Conservation (phyloP, 371 early-diverging fungal genomes). For the Nematocida sp. region DNA sequence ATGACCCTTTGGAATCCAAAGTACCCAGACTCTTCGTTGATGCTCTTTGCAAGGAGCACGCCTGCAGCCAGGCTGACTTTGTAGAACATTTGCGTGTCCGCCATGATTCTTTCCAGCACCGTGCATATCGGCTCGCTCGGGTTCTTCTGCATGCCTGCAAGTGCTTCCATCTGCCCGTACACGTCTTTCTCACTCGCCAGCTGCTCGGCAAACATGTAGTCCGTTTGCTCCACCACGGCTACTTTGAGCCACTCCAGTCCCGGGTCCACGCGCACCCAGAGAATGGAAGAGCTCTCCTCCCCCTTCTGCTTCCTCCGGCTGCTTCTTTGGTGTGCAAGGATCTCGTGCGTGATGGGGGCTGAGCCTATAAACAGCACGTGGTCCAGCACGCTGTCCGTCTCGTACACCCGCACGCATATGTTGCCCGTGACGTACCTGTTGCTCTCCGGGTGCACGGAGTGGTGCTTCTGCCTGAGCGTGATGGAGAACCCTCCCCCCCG, state of each 20-base stretch:
- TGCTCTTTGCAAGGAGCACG: slow-evolving; percentile 70
- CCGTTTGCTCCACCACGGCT: slow-evolving; percentile 78
- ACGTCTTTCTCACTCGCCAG: slow-evolving; percentile 83
- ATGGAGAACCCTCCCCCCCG: slow-evolving; percentile 59
- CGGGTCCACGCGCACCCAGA: slow-evolving; percentile 90
- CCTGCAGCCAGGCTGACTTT: slow-evolving; percentile 82
- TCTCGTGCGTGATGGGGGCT: slow-evolving; percentile 58
- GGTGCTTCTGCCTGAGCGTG: slow-evolving; percentile 49
- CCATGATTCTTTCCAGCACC: slow-evolving; percentile 64
- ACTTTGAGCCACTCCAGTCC: slow-evolving; percentile 82
- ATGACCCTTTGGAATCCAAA: slow-evolving; percentile 64
- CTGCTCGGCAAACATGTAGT: slow-evolving; percentile 89
- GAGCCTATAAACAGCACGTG: slow-evolving; percentile 53
- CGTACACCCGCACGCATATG: slow-evolving; percentile 55
- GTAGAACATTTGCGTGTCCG: slow-evolving; percentile 77
- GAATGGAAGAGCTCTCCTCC: slow-evolving; percentile 68
- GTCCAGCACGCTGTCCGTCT: slow-evolving; percentile 63
- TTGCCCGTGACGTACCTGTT: slow-evolving; percentile 49
- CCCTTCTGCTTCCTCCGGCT: slow-evolving; percentile 57
- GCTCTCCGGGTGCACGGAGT: slow-evolving; percentile 50
- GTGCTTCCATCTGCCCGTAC: slow-evolving; percentile 77
- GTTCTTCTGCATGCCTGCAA: slow-evolving; percentile 48
- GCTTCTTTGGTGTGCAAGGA: slow-evolving; percentile 51
- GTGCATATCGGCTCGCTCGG: slow-evolving; percentile 43
- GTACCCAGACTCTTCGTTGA: slow-evolving; percentile 60